These are phyloP conservation scores for Fusarium chuoi DNA, from an alignment of 2,329 filamentous ascomycete genomes.

Conservation along the genomic window DNA sequence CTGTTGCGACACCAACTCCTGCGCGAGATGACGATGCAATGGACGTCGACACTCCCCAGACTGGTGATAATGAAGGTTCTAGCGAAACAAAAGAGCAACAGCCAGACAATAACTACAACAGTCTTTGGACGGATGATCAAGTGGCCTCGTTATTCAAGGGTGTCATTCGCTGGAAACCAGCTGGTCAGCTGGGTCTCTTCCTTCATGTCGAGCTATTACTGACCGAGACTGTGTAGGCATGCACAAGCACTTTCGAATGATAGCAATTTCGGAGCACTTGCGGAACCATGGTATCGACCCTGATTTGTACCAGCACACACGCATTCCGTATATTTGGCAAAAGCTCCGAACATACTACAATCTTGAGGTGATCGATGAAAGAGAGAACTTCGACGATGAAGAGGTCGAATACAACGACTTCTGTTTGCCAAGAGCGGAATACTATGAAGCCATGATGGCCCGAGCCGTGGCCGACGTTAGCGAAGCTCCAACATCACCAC, in stretches of 20 bases:
- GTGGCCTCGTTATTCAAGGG: conserved; percentile 92
- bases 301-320: conserved; percentile 78
- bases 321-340: conserved; percentile 90
- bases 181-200: conserved; percentile 64
- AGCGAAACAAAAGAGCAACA: conserved; percentile 38
- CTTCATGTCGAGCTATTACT: conserved; percentile 4
- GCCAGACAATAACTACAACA: conserved; percentile 55
- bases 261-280: conserved; percentile 83
- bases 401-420: conserved; percentile 73
- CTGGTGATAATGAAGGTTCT: conserved; percentile 58
- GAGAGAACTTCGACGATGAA: conserved; percentile 75
- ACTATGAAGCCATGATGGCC: conserved; percentile 59
- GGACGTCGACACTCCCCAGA: conserved; percentile 66
- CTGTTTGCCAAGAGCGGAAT: conserved; percentile 63
- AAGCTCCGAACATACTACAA: conserved; percentile 89
- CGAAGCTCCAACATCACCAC: conserved; percentile 60
- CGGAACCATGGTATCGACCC: conserved; percentile 83
- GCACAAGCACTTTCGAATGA: conserved; percentile 94
- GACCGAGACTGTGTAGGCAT: conserved; percentile 67
- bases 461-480: conserved; percentile 57
- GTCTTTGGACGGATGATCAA: conserved; percentile 95
- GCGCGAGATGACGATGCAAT: conserved; percentile 68
- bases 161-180: conserved; percentile 95
- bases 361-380: conserved; percentile 84
- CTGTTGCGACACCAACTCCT: conserved; percentile 67